Percentiles rank a stretch among this genome's conserved stretches.
These are phyloP conservation scores for Ganoderma lingzhi DNA, from an alignment of 1,284 basidiomycete genomes.

Conservation along the genomic window DNA sequence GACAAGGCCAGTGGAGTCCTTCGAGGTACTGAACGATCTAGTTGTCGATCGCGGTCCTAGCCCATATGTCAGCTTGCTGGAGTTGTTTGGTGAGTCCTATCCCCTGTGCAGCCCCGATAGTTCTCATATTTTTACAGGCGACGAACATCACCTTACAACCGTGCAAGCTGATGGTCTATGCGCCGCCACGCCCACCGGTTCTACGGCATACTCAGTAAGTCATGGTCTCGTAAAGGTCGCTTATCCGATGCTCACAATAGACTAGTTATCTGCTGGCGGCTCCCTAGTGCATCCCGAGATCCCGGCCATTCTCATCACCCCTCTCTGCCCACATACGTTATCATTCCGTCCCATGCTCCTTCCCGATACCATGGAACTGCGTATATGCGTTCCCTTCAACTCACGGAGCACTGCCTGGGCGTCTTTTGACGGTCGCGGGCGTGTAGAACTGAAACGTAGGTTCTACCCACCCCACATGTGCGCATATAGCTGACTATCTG, in stretches of 20 bases:
- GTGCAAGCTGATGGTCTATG: constrained; percentile 98
- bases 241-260: constrained; percentile 14
- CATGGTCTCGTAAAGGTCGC: background rate
- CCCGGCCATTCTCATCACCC: constrained; percentile 95
- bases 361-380: constrained; percentile 98
- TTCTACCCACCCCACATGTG: constrained; percentile 35
- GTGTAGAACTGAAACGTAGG: constrained; percentile 94
- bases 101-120: background rate
- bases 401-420: constrained; percentile 99
- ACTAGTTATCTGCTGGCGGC: constrained; percentile 93
- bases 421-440: constrained; percentile 96
- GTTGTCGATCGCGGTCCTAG: constrained; percentile 98
- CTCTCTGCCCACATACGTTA: constrained; percentile 98
- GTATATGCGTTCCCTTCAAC: constrained; percentile 98
- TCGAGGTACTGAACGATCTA: constrained; percentile 98
- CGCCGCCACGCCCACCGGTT: constrained; percentile 96
- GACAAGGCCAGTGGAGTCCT: constrained; percentile 94
- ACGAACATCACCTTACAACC: constrained; percentile 99
- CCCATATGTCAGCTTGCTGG: constrained; percentile 95
- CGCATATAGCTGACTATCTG: constrained; percentile 16
- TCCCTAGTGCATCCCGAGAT: constrained; percentile 99
- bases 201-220: constrained; percentile 95
- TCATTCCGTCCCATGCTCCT: constrained; percentile 99
- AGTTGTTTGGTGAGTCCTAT: constrained; percentile 86
- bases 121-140: constrained; percentile 62